Evolutionary conservation across 768 basidiomycete species (phyloP).

Genomic region (Trametes meyenii): DNA sequence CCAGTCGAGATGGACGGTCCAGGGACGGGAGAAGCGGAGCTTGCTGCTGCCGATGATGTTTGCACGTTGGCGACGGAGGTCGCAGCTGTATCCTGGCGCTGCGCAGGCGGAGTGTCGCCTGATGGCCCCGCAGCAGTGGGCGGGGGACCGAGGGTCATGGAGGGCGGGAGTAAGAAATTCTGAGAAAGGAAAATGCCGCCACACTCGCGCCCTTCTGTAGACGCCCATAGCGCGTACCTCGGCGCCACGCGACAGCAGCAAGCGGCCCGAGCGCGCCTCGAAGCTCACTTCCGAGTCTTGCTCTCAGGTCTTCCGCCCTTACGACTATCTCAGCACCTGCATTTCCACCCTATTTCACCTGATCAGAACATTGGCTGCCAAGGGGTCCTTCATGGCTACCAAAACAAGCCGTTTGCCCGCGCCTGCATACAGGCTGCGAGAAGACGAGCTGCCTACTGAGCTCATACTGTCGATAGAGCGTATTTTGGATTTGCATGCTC

Average conservation of each 20-base stretch:
- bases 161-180: constrained; percentile 9
- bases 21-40: neutral
- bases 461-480: constrained; percentile 71
- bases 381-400: constrained; percentile 3
- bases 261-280: constrained; percentile 1
- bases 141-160: constrained; percentile 46
- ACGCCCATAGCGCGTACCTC: constrained; percentile 7
- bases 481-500: constrained; percentile 57
- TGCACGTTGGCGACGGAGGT: constrained; percentile 6
- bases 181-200: constrained; percentile 23
- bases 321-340: too few relatives aligned
- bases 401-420: constrained; percentile 11
- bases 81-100: neutral
- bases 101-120: constrained; percentile 17
- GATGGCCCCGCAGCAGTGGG: constrained; percentile 46
- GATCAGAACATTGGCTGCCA: too few relatives aligned
- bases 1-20: constrained; percentile 13
- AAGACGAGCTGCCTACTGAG: constrained; percentile 65
- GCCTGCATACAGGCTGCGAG: constrained; percentile 13
- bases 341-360: too few relatives aligned
- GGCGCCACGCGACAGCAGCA: neutral
- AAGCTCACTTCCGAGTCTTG: neutral
- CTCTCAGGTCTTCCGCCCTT: too few relatives aligned
- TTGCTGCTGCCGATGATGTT: neutral
- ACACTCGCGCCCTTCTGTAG: neutral